Percentiles rank a stretch among this genome's conserved stretches.
Evolutionary conservation across 345 rosid species (phyloP).

Genomic region (Lenwebbia sp.): DNA sequence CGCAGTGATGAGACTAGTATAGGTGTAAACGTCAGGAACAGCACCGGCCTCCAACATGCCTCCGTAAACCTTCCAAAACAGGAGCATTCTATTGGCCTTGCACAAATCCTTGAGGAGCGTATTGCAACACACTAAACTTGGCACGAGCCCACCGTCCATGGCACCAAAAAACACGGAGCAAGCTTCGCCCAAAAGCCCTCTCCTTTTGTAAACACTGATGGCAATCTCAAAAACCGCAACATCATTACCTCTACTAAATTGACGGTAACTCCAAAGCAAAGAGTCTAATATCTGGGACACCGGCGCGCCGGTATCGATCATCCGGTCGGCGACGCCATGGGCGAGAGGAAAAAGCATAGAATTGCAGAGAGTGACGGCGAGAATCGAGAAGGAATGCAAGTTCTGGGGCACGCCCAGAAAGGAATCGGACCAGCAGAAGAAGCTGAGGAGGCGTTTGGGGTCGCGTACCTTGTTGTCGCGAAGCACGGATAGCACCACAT

Average conservation of each 20-base stretch:
- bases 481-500: slow-evolving; percentile 50
- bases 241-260: slow-evolving; percentile 11
- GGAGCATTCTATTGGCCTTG: slow-evolving; percentile 31
- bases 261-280: slow-evolving; percentile 21
- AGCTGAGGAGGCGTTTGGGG: slow-evolving; percentile 40
- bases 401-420: slow-evolving; percentile 22
- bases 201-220: slow-evolving; percentile 47
- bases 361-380: slow-evolving; percentile 41
- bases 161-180: slow-evolving; percentile 24
- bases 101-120: slow-evolving; percentile 45
- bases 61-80: slow-evolving; percentile 56
- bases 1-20: slow-evolving; percentile 44
- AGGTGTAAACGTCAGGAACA: slow-evolving; percentile 39
- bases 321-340: slow-evolving; percentile 16
- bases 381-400: slow-evolving; percentile 40
- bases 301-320: slow-evolving; percentile 32
- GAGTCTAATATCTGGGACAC: slow-evolving; percentile 38
- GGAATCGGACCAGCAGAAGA: slow-evolving; percentile 52
- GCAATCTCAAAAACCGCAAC: slow-evolving; percentile 31
- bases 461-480: slow-evolving; percentile 29
- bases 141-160: slow-evolving; percentile 20
- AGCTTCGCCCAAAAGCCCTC: slow-evolving; percentile 38
- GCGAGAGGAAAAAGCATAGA: slow-evolving; percentile 33
- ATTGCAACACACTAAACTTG: slow-evolving; percentile 39
- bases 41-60: slow-evolving; percentile 38